Evolutionary conservation across 208 protist genomes (phyloP).

Genomic region (Leishmania tarentolae): DNA sequence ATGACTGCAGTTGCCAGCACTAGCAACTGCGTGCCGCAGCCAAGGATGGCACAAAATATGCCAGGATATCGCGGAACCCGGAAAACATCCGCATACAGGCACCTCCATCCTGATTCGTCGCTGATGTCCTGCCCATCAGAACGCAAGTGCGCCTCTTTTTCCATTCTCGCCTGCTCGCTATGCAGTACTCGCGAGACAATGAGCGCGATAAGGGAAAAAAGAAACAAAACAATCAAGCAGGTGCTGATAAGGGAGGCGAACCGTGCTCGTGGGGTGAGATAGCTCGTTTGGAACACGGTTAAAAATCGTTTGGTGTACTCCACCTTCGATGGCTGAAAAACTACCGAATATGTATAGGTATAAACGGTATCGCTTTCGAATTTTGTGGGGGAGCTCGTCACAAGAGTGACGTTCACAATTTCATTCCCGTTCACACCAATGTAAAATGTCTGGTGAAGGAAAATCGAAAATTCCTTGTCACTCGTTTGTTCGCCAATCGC

Average conservation of each 20-base stretch:
- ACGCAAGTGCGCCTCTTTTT: constrained; percentile 50
- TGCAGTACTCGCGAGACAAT: constrained; percentile 91
- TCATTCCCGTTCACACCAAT: constrained; percentile 62
- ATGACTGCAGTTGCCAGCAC: constrained; percentile 22
- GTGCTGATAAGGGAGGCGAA: constrained; percentile 92
- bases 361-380: constrained; percentile 39
- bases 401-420: constrained; percentile 80
- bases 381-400: constrained; percentile 8
- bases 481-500: constrained; percentile 31
- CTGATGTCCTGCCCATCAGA: constrained; percentile 51
- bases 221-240: constrained; percentile 88
- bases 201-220: constrained; percentile 89
- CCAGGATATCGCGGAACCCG: constrained; percentile 69
- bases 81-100: constrained; percentile 96
- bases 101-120: constrained; percentile 96
- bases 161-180: constrained; percentile 81
- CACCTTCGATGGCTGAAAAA: constrained; percentile 64
- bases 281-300: constrained; percentile 91
- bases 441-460: constrained; percentile 87
- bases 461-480: constrained; percentile 46
- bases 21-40: constrained; percentile 64
- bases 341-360: constrained; percentile 87
- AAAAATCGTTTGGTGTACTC: constrained; percentile 89
- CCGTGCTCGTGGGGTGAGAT: constrained; percentile 92
- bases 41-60: constrained; percentile 86